A percentile compares a stretch with the other conserved stretches of the same genome.
Conservation (phyloP, 257 asterid species). For the Handroanthus guayacan region DNA sequence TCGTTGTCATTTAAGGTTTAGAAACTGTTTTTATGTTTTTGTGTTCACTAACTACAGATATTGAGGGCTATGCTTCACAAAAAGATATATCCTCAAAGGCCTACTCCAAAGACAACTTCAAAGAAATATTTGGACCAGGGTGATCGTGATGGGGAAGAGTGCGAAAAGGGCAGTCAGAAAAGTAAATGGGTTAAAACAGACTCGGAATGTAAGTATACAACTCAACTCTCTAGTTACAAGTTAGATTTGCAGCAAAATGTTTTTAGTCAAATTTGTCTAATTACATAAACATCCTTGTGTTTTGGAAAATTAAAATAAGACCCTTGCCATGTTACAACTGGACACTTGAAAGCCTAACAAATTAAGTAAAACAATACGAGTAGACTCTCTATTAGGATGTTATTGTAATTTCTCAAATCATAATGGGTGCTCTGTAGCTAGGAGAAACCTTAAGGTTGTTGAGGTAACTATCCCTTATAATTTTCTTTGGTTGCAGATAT, state of each 20-base stretch:
- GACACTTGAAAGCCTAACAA: too few species aligned
- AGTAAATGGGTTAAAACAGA: slow-evolving; percentile 91
- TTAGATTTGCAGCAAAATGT: not conserved
- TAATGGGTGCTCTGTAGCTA: too few species aligned
- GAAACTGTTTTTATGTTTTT: not conserved
- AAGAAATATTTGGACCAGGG: slow-evolving; percentile 56
- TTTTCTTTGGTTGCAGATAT: slow-evolving; percentile 58
- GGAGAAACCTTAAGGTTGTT: too few species aligned
- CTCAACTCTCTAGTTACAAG: too few species aligned
- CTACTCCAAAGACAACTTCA: slow-evolving; percentile 43
- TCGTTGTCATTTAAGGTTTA: not conserved
- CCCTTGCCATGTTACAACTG: too few species aligned
- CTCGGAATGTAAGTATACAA: slow-evolving; percentile 69
- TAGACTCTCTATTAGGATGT: too few species aligned
- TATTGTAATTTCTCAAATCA: too few species aligned
- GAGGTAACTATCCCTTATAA: too few species aligned
- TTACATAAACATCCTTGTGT: not conserved
- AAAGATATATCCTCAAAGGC: slow-evolving; percentile 68
- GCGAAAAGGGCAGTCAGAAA: slow-evolving; percentile 36
- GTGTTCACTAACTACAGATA: slow-evolving; percentile 47
- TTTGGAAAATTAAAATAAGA: too few species aligned
- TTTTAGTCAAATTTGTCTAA: not conserved
- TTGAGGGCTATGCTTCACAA: slow-evolving; percentile 71
- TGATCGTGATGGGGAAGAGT: slow-evolving; percentile 46
- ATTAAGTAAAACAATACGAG: too few species aligned